A percentile compares a stretch with the other conserved stretches of the same genome.
phyloP scores from a whole-genome alignment of 2,329 filamentous ascomycete genomes.

The Dactylellina drechsleri region DNA sequence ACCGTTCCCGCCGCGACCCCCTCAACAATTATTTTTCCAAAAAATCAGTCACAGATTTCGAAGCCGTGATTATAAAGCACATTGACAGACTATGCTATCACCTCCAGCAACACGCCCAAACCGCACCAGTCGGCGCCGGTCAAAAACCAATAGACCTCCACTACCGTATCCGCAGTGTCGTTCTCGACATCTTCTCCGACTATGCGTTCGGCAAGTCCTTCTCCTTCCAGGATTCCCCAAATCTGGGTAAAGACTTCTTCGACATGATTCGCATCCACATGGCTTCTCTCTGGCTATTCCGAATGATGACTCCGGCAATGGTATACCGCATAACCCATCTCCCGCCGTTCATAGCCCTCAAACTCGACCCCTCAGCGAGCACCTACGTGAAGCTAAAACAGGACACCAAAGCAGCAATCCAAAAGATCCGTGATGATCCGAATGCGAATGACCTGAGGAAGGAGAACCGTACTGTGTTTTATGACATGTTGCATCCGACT shows the following conservation, averaged over 20 bases:
- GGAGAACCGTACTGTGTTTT: constrained; percentile 29
- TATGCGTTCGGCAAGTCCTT: constrained; percentile 39
- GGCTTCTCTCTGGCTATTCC: constrained; percentile 26
- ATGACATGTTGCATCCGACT: constrained; percentile 28
- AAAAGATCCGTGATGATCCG: constrained; percentile 25
- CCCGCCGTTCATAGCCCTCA: constrained; percentile 16
- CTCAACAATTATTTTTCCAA: constrained; percentile 35
- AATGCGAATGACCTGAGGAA: constrained; percentile 27
- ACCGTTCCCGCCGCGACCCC: constrained; percentile 30
- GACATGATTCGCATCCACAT: constrained; percentile 33
- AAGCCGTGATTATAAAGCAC: constrained; percentile 34
- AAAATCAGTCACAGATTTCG: constrained; percentile 33
- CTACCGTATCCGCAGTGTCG: constrained; percentile 27
- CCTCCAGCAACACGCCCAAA: constrained; percentile 23
- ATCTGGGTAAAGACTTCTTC: constrained; percentile 39
- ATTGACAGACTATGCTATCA: constrained; percentile 31
- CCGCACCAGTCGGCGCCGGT: background rate
- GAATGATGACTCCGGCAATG: constrained; percentile 27
- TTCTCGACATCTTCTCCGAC: constrained; percentile 38
- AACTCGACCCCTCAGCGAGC: constrained; percentile 24
- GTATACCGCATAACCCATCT: constrained; percentile 25
- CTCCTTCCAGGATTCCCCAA: constrained; percentile 27
- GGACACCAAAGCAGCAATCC: constrained; percentile 26
- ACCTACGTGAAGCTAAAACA: constrained; percentile 28
- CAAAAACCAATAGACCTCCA: constrained; percentile 27